Conservation (phyloP, 805 yeast genomes). For the Wickerhamiella australiensis region DNA sequence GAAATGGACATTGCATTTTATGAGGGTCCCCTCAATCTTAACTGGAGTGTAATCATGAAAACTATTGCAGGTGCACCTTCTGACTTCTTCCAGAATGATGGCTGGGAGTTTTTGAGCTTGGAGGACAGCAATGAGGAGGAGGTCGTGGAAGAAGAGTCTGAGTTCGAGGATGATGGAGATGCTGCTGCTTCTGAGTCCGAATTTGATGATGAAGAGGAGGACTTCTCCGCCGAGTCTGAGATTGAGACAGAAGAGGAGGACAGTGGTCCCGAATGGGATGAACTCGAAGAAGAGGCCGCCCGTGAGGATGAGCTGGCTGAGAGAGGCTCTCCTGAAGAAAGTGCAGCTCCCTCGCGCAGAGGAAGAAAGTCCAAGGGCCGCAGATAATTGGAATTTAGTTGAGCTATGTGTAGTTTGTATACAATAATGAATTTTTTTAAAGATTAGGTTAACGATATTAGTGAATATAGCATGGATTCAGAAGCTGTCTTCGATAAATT, state of each 20-base stretch:
- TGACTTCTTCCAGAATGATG: conserved; percentile 87
- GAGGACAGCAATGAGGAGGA: conserved; percentile 75
- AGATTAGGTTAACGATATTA: too few species aligned
- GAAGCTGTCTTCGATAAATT: too few species aligned
- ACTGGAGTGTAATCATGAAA: conserved; percentile 93
- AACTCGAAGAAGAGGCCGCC: conserved; percentile 44
- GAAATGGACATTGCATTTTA: conserved; percentile 92
- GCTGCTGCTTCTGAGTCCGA: conserved; percentile 32
- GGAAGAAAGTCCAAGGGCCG: conserved; percentile 9
- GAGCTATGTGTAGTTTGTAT: background rate
- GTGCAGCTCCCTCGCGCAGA: background rate
- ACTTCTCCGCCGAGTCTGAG: conserved; percentile 26
- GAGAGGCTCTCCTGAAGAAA: background rate
- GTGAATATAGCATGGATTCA: too few species aligned
- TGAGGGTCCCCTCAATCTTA: conserved; percentile 90
- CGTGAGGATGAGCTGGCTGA: conserved; percentile 21
- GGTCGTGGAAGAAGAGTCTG: conserved; percentile 55
- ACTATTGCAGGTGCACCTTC: conserved; percentile 86
- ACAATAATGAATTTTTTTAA: background rate
- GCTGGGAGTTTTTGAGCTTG: conserved; percentile 89
- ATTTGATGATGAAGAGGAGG: conserved; percentile 30
- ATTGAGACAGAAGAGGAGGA: conserved; percentile 22
- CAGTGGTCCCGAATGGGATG: conserved; percentile 44
- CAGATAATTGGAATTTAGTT: background rate
- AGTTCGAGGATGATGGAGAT: conserved; percentile 50